Percentiles rank a stretch among this genome's conserved stretches.
Conservation (phyloP, 148 eudicot species). For the Tetragonia tetragonoides region DNA sequence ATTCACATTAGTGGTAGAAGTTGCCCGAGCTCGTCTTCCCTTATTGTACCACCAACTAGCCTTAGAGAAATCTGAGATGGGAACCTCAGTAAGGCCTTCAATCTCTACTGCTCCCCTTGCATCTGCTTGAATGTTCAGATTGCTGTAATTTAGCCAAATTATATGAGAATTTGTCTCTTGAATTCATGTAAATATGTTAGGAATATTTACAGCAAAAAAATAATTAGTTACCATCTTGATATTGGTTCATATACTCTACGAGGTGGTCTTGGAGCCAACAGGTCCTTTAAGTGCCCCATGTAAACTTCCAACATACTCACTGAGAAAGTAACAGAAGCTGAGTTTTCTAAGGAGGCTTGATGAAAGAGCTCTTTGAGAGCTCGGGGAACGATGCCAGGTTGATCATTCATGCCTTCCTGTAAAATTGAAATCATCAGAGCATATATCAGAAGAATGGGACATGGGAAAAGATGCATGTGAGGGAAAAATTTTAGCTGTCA, state of each 20-base stretch:
- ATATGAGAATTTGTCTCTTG: neutral
- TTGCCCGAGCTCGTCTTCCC: conserved; percentile 70
- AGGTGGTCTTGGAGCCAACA: conserved; percentile 52
- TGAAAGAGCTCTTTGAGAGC: conserved; percentile 52
- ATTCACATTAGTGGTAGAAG: conserved; percentile 72
- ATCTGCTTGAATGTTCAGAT: conserved; percentile 67
- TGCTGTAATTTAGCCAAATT: conserved; percentile 38
- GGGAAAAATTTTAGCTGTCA: neutral
- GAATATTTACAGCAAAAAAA: neutral
- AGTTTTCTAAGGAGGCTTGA: conserved; percentile 39
- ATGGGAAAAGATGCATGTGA: too few species aligned
- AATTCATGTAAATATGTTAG: neutral
- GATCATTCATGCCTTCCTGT: conserved; percentile 55
- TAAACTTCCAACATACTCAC: conserved; percentile 82
- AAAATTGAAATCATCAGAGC: neutral
- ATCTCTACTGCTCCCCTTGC: conserved; percentile 60
- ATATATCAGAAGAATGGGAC: neutral
- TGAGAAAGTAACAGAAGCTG: conserved; percentile 45
- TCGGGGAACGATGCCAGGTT: conserved; percentile 60
- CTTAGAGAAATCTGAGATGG: conserved; percentile 53
- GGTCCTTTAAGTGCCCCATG: conserved; percentile 62
- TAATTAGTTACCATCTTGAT: conserved; percentile 45
- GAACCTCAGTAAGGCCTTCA: conserved; percentile 65
- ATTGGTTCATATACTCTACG: conserved; percentile 41
- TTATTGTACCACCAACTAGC: conserved; percentile 71